A percentile compares a stretch with the other conserved stretches of the same genome.
phyloP scores from a whole-genome alignment of 352 stramenopile species.

The Globisporangium parvum region DNA sequence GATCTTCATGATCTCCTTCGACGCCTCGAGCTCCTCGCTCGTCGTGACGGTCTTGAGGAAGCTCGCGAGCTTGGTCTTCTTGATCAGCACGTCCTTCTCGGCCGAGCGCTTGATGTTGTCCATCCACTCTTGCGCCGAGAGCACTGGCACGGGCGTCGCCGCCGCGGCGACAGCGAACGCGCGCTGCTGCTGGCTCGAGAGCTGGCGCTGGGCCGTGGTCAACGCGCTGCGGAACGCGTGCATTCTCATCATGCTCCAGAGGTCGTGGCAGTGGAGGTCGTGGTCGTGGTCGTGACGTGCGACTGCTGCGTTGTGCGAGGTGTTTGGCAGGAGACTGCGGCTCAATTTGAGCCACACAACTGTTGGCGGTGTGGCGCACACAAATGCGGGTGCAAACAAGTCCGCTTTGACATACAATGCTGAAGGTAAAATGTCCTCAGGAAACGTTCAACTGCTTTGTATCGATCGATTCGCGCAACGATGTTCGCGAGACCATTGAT shows the following conservation, averaged over 20 bases:
- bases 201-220: constrained; percentile 42
- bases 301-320: not conserved
- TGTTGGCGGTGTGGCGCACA: not conserved
- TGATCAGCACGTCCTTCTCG: constrained; percentile 73
- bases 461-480: too few species aligned
- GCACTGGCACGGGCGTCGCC: constrained; percentile 24
- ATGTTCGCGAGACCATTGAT: too few species aligned
- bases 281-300: not conserved
- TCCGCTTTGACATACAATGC: too few species aligned
- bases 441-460: too few species aligned
- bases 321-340: not conserved
- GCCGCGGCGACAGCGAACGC: constrained; percentile 26
- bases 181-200: constrained; percentile 23
- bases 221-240: constrained; percentile 67
- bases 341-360: not conserved
- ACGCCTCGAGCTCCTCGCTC: constrained; percentile 69
- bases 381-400: not conserved
- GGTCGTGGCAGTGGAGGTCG: not conserved
- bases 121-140: constrained; percentile 73
- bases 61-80: constrained; percentile 77
- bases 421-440: too few species aligned
- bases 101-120: constrained; percentile 71
- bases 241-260: constrained; percentile 29
- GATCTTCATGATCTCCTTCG: constrained; percentile 86
- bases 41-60: constrained; percentile 82